phyloP scores from a whole-genome alignment of 2,329 filamentous ascomycete species.

The Chrysoporthe puriensis region DNA sequence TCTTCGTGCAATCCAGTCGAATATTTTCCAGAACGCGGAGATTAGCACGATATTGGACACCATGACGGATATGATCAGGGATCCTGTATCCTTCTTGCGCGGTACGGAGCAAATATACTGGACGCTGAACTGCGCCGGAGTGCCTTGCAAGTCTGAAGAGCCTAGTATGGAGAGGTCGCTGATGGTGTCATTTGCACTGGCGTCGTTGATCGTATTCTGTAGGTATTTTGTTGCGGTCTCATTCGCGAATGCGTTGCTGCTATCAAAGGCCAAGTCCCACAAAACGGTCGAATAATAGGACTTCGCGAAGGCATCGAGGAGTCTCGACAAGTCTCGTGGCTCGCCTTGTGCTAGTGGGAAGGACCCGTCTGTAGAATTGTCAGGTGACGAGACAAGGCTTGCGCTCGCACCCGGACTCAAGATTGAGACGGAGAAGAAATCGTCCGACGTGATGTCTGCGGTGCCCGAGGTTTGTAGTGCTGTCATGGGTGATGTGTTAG shows the following conservation, averaged over 20 bases:
- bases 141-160: constrained; percentile 11
- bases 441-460: constrained; percentile 18
- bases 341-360: constrained; percentile 17
- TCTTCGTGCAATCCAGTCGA: constrained; percentile 15
- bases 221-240: constrained; percentile 6
- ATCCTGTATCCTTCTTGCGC: constrained; percentile 21
- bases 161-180: constrained; percentile 9
- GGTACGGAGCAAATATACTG: constrained; percentile 25
- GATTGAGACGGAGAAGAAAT: constrained; percentile 20
- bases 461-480: neutral
- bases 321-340: constrained; percentile 6
- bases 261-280: constrained; percentile 22
- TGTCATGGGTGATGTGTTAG: neutral
- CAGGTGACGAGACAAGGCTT: constrained; percentile 10
- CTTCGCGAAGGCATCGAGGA: constrained; percentile 21
- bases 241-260: constrained; percentile 16
- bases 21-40: constrained; percentile 26
- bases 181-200: neutral
- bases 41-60: constrained; percentile 21
- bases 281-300: constrained; percentile 24
- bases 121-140: constrained; percentile 18
- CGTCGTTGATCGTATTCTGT: constrained; percentile 5
- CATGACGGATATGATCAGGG: constrained; percentile 19
- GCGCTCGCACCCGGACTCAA: constrained; percentile 16
- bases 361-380: neutral